A percentile compares a stretch with the other conserved stretches of the same genome.
phyloP scores from a whole-genome alignment of 148 eudicot species.

The Simmondsia chinensis region DNA sequence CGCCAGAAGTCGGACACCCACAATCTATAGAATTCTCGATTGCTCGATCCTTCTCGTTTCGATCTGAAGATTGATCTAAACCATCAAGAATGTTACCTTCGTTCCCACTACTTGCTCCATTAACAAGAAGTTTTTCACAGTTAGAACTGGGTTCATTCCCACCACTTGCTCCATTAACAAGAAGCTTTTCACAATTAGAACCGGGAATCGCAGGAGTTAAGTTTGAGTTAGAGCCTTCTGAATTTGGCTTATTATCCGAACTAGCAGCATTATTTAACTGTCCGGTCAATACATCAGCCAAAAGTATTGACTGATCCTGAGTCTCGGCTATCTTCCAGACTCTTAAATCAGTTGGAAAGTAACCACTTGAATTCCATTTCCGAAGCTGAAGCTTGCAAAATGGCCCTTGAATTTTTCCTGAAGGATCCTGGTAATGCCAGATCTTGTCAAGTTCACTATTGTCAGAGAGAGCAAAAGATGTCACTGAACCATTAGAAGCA shows the following conservation, averaged over 20 bases:
- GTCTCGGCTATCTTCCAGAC: constrained; percentile 58
- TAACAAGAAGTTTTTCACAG: constrained; percentile 11
- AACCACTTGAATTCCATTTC: constrained; percentile 69
- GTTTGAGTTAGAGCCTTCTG: constrained; percentile 21
- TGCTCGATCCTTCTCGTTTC: constrained; percentile 20
- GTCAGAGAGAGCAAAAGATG: constrained; percentile 22
- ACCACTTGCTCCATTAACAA: constrained; percentile 17
- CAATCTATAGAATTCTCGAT: constrained; percentile 26
- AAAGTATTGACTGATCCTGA: constrained; percentile 48
- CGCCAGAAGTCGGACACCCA: constrained; percentile 22
- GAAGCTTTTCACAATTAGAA: constrained; percentile 16
- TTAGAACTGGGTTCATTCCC: no score
- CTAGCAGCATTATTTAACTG: constrained; percentile 16
- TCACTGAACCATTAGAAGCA: constrained; percentile 29
- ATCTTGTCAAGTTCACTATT: constrained; percentile 46
- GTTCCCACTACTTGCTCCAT: constrained; percentile 20
- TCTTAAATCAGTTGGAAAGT: constrained; percentile 68
- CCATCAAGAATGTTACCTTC: constrained; percentile 19
- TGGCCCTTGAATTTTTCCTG: constrained; percentile 82
- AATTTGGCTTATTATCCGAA: constrained; percentile 20
- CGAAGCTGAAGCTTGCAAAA: constrained; percentile 69
- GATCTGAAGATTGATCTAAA: constrained; percentile 28
- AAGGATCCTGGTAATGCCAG: constrained; percentile 89
- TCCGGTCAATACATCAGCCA: constrained; percentile 48
- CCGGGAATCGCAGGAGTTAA: constrained; percentile 17